Evolutionary conservation across 768 basidiomycete genomes (phyloP), one percentile per base, ranked within the genome.

Genomic region (Hortiboletus flavorubellus): DNA sequence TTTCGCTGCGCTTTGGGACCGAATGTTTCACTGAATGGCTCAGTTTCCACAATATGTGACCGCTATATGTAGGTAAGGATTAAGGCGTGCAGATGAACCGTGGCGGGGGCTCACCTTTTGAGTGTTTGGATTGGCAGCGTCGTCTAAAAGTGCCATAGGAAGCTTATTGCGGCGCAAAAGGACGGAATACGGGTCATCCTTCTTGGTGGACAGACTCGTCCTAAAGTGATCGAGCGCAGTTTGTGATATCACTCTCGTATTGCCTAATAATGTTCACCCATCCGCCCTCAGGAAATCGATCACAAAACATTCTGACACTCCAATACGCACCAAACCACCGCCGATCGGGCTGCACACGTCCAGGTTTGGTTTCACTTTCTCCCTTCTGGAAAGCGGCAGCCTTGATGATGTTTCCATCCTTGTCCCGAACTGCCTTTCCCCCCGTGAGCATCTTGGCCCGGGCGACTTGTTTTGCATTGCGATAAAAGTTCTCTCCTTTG

Each of bases 211-310:
- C 43, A 99, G 81, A 64, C 91, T 93, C 14, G 90, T 93, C 49
- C 96, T 79, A 76, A 99, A 99, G 72, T 98, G 97, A 66, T 97
- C 94, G 64, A 99, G 76, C 14, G 96, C 95, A 26, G 85, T 89
- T 69, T 99, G 96, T 21, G 93, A 94, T 67, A 99, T 98, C 35
- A 98, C 96, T 68, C 97, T 79, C n/a, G 97, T 98, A 73, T 98
- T 98, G 41, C 96, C 94, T 95, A 61, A 30, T 44, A 38, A 29
- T 52, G 43, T 54, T 59, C 18, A 50, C 37, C 34, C 46, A 23
- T 42, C 26, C 47, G n/a, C 40, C 35, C 16, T 63, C 47, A 63
- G 46, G 43, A 34, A 55, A 34, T 40, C 30, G 51, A 49, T 31
- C 51, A 55, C 30, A 35, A 21, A 23, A 15, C 26, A 38, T 34